Conservation (phyloP, 768 basidiomycete genomes). For the Trametes punicea region DNA sequence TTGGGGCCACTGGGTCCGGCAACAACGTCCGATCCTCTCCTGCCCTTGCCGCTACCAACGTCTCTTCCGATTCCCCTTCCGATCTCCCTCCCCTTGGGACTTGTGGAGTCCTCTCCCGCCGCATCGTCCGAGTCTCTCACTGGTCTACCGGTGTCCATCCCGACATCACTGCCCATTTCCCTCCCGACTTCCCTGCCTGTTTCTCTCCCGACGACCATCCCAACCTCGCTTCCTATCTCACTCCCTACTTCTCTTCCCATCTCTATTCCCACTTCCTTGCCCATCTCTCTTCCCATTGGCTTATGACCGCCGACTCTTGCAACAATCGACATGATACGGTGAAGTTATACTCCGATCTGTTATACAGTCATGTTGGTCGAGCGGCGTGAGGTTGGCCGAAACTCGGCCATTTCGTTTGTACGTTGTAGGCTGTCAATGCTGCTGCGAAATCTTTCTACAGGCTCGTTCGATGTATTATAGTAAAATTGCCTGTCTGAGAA, state of each 20-base stretch:
- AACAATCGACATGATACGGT: no score
- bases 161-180: not conserved
- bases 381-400: no score
- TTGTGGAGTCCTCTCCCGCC: not conserved
- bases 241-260: not conserved
- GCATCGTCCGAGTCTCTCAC: not conserved
- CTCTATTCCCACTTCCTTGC: not conserved
- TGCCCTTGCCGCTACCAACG: not conserved
- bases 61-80: not conserved
- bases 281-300: slow-evolving; percentile 1
- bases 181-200: not conserved
- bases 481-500: no score
- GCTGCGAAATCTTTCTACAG: no score
- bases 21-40: no score
- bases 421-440: no score
- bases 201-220: not conserved
- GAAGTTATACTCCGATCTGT: no score
- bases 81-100: not conserved
- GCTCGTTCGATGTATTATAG: no score
- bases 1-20: no score
- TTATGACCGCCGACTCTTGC: no score
- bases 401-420: no score
- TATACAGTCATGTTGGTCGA: no score
- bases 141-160: not conserved
- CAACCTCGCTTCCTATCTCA: not conserved